Evolutionary conservation across 768 basidiomycete genomes (phyloP).

Genomic region (Rhizopogon salebrosus): DNA sequence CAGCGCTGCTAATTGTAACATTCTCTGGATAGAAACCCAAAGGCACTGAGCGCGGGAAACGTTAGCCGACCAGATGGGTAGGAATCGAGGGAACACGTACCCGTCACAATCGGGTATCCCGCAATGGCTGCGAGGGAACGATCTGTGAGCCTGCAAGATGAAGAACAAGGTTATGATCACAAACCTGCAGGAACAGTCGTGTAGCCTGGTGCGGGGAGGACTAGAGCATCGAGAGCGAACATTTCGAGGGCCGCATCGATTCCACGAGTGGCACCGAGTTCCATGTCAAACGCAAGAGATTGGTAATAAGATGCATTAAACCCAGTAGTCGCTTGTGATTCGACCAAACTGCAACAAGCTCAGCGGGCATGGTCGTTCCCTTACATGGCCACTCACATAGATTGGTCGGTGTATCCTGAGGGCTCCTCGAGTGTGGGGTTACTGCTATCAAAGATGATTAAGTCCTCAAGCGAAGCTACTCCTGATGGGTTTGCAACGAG

Average conservation of each 20-base stretch:
- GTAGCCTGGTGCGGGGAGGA: conserved; percentile 35
- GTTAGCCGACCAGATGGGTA: background rate
- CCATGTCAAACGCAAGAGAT: conserved; percentile 40
- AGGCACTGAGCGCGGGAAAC: conserved; percentile 18
- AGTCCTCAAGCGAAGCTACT: conserved; percentile 51
- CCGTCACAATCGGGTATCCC: conserved; percentile 31
- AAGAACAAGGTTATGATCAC: background rate
- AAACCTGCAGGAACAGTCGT: conserved; percentile 16
- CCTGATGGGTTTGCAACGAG: conserved; percentile 52
- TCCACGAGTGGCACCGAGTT: conserved; percentile 44
- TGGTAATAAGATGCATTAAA: conserved; percentile 33
- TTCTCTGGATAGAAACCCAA: conserved; percentile 35
- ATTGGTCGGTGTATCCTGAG: conserved; percentile 29
- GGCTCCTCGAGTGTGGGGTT: conserved; percentile 45
- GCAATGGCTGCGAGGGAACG: conserved; percentile 21
- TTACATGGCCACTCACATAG: conserved; percentile 17
- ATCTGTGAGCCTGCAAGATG: background rate
- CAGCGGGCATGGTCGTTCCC: conserved; percentile 5
- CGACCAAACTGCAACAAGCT: conserved; percentile 13
- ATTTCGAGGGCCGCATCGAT: conserved; percentile 48
- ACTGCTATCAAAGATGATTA: conserved; percentile 50
- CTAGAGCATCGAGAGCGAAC: conserved; percentile 44
- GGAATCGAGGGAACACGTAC: conserved; percentile 8
- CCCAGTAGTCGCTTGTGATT: conserved; percentile 20
- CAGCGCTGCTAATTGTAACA: conserved; percentile 28